phyloP scores from a whole-genome alignment of 305 asterid genomes.

The Galium porrigens region DNA sequence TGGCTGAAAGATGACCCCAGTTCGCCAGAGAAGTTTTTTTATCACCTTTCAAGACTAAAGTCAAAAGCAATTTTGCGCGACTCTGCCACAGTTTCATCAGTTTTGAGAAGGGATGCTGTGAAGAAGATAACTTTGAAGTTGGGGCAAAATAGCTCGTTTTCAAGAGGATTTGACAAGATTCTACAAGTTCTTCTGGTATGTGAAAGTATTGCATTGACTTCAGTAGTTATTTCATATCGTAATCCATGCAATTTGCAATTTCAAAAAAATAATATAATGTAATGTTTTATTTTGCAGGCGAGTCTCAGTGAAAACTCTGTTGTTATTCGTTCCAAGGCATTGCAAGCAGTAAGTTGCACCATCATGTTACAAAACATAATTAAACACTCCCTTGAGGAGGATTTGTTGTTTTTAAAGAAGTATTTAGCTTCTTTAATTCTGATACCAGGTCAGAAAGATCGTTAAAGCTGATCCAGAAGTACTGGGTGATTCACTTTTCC shows the following conservation, averaged over 20 bases:
- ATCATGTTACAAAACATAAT: slow-evolving; percentile 13
- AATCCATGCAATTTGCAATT: not conserved
- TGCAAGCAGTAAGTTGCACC: slow-evolving; percentile 73
- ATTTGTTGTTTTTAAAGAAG: slow-evolving; percentile 15
- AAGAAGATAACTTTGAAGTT: slow-evolving; percentile 65
- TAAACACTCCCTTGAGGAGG: not conserved
- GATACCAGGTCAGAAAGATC: slow-evolving; percentile 75
- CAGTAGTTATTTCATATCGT: slow-evolving; percentile 8
- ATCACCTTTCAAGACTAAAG: slow-evolving; percentile 63
- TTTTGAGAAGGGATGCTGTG: slow-evolving; percentile 58
- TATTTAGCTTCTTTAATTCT: slow-evolving; percentile 18
- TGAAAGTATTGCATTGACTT: slow-evolving; percentile 20
- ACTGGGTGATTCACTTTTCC: slow-evolving; percentile 74
- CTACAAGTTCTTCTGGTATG: slow-evolving; percentile 94
- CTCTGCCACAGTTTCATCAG: slow-evolving; percentile 38
- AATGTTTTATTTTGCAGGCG: slow-evolving; percentile 43
- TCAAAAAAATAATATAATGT: not conserved
- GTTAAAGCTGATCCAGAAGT: slow-evolving; percentile 99
- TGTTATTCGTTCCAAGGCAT: slow-evolving; percentile 86
- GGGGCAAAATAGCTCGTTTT: slow-evolving; percentile 82
- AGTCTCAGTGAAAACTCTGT: slow-evolving; percentile 89
- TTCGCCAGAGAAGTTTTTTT: slow-evolving; percentile 44
- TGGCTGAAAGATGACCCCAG: slow-evolving; percentile 93
- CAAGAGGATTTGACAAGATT: slow-evolving; percentile 94
- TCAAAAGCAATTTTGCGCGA: slow-evolving; percentile 61